These are phyloP conservation scores for Trametopsis cervina DNA, from an alignment of 768 basidiomycete species.

Conservation along the genomic window DNA sequence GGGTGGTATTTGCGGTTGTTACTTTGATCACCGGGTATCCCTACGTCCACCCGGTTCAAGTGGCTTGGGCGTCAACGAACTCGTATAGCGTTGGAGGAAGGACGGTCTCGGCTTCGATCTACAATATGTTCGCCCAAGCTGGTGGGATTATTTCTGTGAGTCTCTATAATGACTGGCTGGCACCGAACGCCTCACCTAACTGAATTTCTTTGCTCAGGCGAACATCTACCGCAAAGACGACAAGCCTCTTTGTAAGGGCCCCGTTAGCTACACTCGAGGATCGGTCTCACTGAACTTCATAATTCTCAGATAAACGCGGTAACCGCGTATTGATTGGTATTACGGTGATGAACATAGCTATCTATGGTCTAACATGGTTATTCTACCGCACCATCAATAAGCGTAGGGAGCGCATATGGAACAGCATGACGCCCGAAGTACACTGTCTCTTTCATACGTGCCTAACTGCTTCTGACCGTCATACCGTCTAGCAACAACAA, in stretches of 20 bases:
- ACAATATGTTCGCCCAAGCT: conserved; percentile 62
- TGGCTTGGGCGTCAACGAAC: conserved; percentile 55
- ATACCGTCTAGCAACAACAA: conserved; percentile 37
- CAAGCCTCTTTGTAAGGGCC: conserved; percentile 26
- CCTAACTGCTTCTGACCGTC: conserved; percentile 1
- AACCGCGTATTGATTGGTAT: conserved; percentile 52
- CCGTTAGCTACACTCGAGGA: background rate
- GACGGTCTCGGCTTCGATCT: conserved; percentile 36
- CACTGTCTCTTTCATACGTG: background rate
- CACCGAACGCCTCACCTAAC: background rate
- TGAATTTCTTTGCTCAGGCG: conserved; percentile 24
- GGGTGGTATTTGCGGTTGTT: conserved; percentile 49
- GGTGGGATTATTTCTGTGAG: conserved; percentile 42
- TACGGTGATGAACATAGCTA: conserved; percentile 42
- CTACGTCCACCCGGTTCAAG: conserved; percentile 25
- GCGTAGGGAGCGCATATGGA: conserved; percentile 45
- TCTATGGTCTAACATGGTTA: conserved; percentile 44
- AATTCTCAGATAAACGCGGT: conserved; percentile 48
- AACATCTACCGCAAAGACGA: conserved; percentile 53
- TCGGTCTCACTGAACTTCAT: background rate
- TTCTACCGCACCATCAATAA: conserved; percentile 51
- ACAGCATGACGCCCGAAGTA: conserved; percentile 41
- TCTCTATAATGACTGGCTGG: conserved; percentile 2
- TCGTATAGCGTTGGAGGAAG: conserved; percentile 53
- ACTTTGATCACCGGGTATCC: conserved; percentile 51